A percentile compares a stretch with the other conserved stretches of the same genome.
Evolutionary conservation across 1,139 yeast genomes (phyloP).

Genomic region (Arxiozyma slooffiae): DNA sequence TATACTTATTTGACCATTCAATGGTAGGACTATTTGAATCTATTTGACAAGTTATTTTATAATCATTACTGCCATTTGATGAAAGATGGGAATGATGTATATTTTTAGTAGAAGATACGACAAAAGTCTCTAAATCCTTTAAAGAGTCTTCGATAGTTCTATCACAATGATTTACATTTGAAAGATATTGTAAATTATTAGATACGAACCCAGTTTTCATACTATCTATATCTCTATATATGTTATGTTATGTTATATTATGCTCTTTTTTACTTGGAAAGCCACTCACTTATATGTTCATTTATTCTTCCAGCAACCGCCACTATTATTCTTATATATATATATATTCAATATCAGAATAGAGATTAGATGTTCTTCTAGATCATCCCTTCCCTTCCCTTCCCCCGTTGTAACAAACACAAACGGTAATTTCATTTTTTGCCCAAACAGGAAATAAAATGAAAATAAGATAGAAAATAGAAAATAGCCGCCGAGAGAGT

Average conservation of each 20-base stretch:
- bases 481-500: neutral
- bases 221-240: too few relatives aligned
- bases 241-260: too few relatives aligned
- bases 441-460: neutral
- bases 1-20: neutral
- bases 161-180: neutral
- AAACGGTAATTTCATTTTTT: too few relatives aligned
- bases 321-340: too few relatives aligned
- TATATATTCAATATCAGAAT: too few relatives aligned
- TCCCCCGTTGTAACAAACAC: neutral
- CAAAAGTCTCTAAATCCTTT: conserved; percentile 4
- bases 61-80: neutral
- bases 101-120: neutral
- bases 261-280: too few relatives aligned
- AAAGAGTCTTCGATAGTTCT: conserved; percentile 7
- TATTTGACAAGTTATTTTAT: neutral
- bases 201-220: neutral
- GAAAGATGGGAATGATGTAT: neutral
- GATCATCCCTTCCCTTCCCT: neutral
- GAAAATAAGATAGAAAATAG: too few relatives aligned
- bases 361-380: too few relatives aligned
- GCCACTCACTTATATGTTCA: too few relatives aligned
- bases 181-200: neutral
- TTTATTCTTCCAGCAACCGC: too few relatives aligned
- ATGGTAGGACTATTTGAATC: neutral